A percentile compares a stretch with the other conserved stretches of the same genome.
Evolutionary conservation across 2,329 filamentous ascomycete species (phyloP).

Genomic region (Colletotrichum trifolii): DNA sequence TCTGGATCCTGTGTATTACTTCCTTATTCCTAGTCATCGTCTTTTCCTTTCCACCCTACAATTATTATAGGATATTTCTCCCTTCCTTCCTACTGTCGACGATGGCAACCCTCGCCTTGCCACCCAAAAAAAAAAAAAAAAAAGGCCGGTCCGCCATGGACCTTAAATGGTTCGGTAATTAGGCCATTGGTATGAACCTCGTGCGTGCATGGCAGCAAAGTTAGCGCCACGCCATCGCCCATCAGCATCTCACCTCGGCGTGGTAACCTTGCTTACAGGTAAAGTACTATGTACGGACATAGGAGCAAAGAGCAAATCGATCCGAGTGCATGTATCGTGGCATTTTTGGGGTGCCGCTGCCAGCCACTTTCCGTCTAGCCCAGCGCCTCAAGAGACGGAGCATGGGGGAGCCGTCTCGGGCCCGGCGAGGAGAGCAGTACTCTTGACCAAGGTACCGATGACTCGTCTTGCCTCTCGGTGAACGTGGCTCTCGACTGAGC

Average conservation of each 20-base stretch:
- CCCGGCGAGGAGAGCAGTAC: slow-evolving; percentile 16
- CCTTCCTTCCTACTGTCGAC: no score
- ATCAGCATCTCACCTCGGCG: not conserved
- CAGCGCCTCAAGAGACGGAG: slow-evolving; percentile 14
- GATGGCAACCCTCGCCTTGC: no score
- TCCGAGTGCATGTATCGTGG: slow-evolving; percentile 25
- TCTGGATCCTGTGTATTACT: no score
- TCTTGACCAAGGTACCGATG: not conserved
- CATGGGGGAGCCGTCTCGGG: slow-evolving; percentile 7
- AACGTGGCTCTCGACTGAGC: not conserved
- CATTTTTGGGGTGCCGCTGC: slow-evolving; percentile 17
- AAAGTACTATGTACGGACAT: not conserved
- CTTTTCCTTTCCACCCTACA: no score
- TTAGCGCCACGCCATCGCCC: no score
- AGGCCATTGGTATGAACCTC: no score
- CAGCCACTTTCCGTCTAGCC: slow-evolving; percentile 9
- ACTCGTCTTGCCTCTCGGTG: slow-evolving; percentile 10
- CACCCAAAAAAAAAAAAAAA: no score
- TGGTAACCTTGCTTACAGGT: slow-evolving; percentile 3
- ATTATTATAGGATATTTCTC: no score
- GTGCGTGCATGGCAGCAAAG: no score
- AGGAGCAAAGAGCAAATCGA: slow-evolving; percentile 10
- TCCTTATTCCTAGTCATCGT: no score
- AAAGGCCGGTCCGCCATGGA: no score
- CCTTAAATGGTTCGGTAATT: no score